Base-by-base conservation (phyloP, 345 rosid species). In the Diplotaxis tenuifolia region DNA sequence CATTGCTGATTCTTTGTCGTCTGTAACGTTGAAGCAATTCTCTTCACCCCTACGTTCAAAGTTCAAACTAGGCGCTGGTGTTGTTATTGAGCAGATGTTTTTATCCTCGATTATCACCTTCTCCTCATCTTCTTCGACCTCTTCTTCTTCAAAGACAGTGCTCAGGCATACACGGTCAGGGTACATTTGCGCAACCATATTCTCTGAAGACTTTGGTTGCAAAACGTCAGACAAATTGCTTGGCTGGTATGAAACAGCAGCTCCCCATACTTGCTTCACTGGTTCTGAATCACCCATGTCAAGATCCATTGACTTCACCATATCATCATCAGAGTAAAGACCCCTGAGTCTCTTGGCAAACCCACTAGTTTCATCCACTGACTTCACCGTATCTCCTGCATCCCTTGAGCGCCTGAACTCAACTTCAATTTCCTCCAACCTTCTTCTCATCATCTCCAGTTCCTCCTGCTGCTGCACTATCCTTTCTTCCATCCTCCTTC, bases 291-390 rank as follows among this genome's bases (percentile, higher is more conserved):
- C n/a, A n/a, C n/a, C 85, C 93, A 82, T 91, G 84, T 92, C 99
- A 70, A 95, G 77, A 49, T 92, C 97, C 97, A 95, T 95, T n/a
- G 99, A 95, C 78, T 89, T 95, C 25, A 92, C 99, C 99, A 92
- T 95, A 71, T 86, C 96, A 54, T 90, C 99, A 75, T 88, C 96
- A 50, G 82, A 84, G 77, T 80, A 85, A 19, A 80, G 79, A 52
- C 84, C 82, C 80, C 77, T 7, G 32, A 95, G 74, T 84, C 89
- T 88, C 79, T 80, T 86, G 11, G 91, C 91, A 82, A 95, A 89
- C 75, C 85, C 84, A 72, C 92, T 82, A 15, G 85, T 87, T 49
- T 68, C 81, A 62, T 78, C n/a, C 82, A 45, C 31, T 59, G 10
- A n/a, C 68, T n/a, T n/a, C n/a, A n/a, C n/a, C n/a, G n/a, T n/a